Evolutionary conservation across 345 rosid species (phyloP), one percentile per base, ranked within the genome.

Genomic region (Eucalyptus guilfoylei): DNA sequence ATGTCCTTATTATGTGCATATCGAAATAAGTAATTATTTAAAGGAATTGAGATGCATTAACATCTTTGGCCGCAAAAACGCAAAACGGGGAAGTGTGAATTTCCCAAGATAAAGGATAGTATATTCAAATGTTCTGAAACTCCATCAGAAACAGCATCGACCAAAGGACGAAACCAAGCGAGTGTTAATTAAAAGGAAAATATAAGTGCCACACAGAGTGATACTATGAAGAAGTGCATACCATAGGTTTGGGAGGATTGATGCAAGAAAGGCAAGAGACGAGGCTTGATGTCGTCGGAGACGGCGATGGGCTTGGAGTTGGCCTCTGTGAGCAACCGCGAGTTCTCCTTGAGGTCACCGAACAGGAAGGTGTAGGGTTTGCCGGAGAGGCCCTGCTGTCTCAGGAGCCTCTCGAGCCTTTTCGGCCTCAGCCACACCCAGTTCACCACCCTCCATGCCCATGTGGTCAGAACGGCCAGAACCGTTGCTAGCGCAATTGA

Each of bases 371-470:
- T 83, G 32, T 89, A 90, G 2, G 89, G 88, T 15, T 90, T 89
- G 87, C 91, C 90, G 8, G 28, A 10, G 30, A 91, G 37, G 26
- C 93, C 94, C 54, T 93, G 92, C 48, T 89, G 64, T 55, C 88
- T 90, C 12, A 93, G 87, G 34, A 19, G 47, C n/a, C 62, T 89
- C 88, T 93, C 93, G 4, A 92, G 90, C 89, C 30, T 89, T 88
- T 69, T 91, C 11, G 94, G 94, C 49, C 88, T 88, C 21, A 92
- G 42, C 94, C 92, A 93, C 5, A 92, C 88, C 92, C 92, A 92
- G 69, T 92, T 91, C 85, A 89, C 23, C 5, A 87, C 64, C 49
- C 54, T 86, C 88, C 88, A 87, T 34, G 85, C 16, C 67, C 23
- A 55, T 4, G 87, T 49, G 24, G 62, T 26, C 30, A 88, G 12